Evolutionary conservation across 345 rosid species (phyloP), one percentile per base, ranked within the genome.

Genomic region (Pistacia vera): DNA sequence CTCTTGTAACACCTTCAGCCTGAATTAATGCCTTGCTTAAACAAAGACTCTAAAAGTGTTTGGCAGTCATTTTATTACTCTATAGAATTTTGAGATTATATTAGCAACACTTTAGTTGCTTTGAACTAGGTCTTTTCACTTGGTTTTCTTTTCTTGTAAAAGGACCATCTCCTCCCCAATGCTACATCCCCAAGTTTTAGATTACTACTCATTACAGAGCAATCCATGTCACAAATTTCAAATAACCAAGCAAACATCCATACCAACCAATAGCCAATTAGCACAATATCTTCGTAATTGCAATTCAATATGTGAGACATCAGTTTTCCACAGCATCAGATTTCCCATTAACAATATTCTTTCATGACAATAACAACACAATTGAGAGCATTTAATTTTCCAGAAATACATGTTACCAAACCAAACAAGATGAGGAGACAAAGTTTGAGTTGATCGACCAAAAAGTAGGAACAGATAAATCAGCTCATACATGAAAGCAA

Each of bases 21-120:
- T 41, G 46, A 41, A 41, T 38, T 41, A 41, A 5, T 6, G 8
- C 46, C 46, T 41, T 41, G 46, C 46, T 41, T 41, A 41, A 41
- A 41, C 46, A 41, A 41, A 41, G 46, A 41, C 8, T 41, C 10
- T 41, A 5, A 41, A 41, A 41, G 8, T 41, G 46, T 6, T 41
- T 6, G 46, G 46, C 46, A 41, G 8, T 41, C 41, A 38, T 35
- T 16, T 41, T 38, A 65, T 41, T 35, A 48, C 25, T n/a, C 11
- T 22, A 41, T 22, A 41, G 14, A 65, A 18, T 65, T 65, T 16
- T 41, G 16, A 48, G 14, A 12, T 65, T 22, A 65, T 36, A 65
- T 65, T 36, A 65, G 51, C 68, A 38, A 18, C 55, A 51, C 55
- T 65, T 65, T 65, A 65, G n/a, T 8, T 65, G 17, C 46, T 38